A percentile compares a stretch with the other conserved stretches of the same genome.
These are phyloP conservation scores for Diaporthe helianthi DNA, from an alignment of 2,329 filamentous ascomycete genomes.

Conservation along the genomic window DNA sequence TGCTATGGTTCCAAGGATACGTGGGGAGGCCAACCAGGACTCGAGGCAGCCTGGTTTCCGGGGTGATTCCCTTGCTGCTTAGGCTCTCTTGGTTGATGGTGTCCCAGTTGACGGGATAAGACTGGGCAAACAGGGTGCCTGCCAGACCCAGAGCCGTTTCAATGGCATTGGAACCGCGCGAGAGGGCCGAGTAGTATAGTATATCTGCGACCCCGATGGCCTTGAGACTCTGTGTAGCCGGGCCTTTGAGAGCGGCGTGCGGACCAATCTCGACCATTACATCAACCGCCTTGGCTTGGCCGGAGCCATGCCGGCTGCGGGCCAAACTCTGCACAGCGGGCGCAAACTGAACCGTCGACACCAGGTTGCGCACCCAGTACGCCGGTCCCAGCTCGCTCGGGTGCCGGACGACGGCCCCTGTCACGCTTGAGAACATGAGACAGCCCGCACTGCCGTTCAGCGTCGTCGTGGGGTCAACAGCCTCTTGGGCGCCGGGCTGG, in stretches of 20 bases:
- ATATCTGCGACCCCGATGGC: not conserved
- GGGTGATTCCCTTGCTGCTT: not conserved
- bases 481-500: not conserved
- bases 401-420: not conserved
- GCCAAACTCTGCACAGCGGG: slow-evolving; percentile 30
- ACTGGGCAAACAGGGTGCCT: slow-evolving; percentile 53
- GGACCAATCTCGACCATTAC: slow-evolving; percentile 40
- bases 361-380: slow-evolving; percentile 45
- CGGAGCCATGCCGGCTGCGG: not conserved
- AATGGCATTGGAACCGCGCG: slow-evolving; percentile 59
- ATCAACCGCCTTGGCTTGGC: not conserved
- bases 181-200: slow-evolving; percentile 52
- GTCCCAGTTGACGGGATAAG: slow-evolving; percentile 51
- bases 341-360: slow-evolving; percentile 41
- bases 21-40: slow-evolving; percentile 28
- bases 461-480: not conserved
- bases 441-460: not conserved
- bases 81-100: slow-evolving; percentile 37
- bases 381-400: slow-evolving; percentile 9
- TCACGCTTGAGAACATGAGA: slow-evolving; percentile 18
- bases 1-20: slow-evolving; percentile 32
- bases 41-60: not conserved
- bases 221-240: slow-evolving; percentile 36
- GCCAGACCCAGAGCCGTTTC: slow-evolving; percentile 54
- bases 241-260: slow-evolving; percentile 39